Evolutionary conservation across 352 stramenopile genomes (phyloP), one percentile per base, ranked within the genome.

Genomic region (Globisporangium spinosum): DNA sequence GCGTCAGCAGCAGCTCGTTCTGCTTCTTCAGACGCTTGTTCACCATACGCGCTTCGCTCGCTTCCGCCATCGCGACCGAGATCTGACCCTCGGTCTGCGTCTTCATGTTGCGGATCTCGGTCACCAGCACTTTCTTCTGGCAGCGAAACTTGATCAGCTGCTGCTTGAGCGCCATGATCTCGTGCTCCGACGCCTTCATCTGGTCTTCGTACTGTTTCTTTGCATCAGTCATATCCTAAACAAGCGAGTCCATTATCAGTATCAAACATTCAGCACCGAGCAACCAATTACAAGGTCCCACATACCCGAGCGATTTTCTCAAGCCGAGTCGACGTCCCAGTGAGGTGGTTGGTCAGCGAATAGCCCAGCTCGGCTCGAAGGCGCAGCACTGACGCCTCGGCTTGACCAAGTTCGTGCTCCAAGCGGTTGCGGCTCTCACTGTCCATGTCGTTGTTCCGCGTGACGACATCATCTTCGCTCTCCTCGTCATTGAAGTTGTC

Each of bases 31-130:
- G 64, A 3, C 87, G 75, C 43, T 78, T 82, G 62, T 95, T 93
- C 55, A 93, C 87, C 87, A 95, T 95, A n/a, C 87, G 80, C n/a
- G 87, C 82, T 65, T 95, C 87, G 51, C 75, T 89, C 3, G 87
- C 87, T 80, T 95, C 87, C 4, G 87, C 87, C 78, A 93, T 90
- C 4, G 85, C 87, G n/a, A 93, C 83, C 5, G 87, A 74, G 53
- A 93, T 77, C 67, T 95, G 86, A 7, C 86, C 82, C 27, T 92
- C 83, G 0, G 71, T 83, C 54, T 94, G 83, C n/a, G 76, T 82
- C 47, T 89, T 85, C 69, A 94, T 78, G 57, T 94, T 94, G 53
- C 82, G 80, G 15, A 94, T 79, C 63, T 93, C 86, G 1, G 86
- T 88, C 43, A 93, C 78, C 9, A 94, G 69, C 23, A 94, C 86